Percentiles rank a stretch among this genome's conserved stretches.
Conservation (phyloP, 495 filamentous ascomycete species). For the Viridothelium virens region DNA sequence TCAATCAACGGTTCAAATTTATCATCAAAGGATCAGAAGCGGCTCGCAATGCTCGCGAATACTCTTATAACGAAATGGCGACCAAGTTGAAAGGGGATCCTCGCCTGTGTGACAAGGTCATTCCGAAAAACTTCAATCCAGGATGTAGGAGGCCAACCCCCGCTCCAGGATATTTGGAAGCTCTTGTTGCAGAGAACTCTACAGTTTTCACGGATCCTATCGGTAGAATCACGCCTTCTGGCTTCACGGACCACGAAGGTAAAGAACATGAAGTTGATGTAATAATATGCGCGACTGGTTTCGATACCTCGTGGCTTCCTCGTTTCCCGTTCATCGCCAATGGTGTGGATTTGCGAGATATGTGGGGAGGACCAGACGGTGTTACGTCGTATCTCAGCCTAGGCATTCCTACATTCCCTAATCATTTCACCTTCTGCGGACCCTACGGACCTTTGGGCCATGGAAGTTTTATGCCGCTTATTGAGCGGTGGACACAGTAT, state of each 20-base stretch:
- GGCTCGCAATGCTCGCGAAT: constrained; percentile 30
- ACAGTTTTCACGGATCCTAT: constrained; percentile 34
- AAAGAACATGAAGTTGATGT: constrained; percentile 33
- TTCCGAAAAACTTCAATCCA: constrained; percentile 36
- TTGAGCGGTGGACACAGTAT: constrained; percentile 36
- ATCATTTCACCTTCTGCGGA: constrained; percentile 34
- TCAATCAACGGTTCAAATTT: constrained; percentile 41
- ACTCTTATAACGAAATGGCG: constrained; percentile 31
- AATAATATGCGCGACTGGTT: constrained; percentile 38
- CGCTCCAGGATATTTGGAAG: constrained; percentile 35
- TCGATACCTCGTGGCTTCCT: constrained; percentile 36
- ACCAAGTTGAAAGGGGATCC: constrained; percentile 30
- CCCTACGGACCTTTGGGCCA: constrained; percentile 35
- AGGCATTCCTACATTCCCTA: constrained; percentile 31
- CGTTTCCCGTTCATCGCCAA: constrained; percentile 33
- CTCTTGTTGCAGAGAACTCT: constrained; percentile 30
- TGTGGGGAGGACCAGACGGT: constrained; percentile 26
- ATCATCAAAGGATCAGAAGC: constrained; percentile 37
- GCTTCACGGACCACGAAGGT: constrained; percentile 34
- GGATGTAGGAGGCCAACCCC: constrained; percentile 36
- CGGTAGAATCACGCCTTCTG: constrained; percentile 24
- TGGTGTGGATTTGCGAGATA: constrained; percentile 29
- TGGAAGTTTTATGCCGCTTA: constrained; percentile 36
- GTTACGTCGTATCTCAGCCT: constrained; percentile 33
- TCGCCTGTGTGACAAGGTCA: constrained; percentile 31